Percentiles rank a stretch among this genome's conserved stretches.
Evolutionary conservation across 2,329 filamentous ascomycete species (phyloP).

Genomic region (Hypoxylon sp.): DNA sequence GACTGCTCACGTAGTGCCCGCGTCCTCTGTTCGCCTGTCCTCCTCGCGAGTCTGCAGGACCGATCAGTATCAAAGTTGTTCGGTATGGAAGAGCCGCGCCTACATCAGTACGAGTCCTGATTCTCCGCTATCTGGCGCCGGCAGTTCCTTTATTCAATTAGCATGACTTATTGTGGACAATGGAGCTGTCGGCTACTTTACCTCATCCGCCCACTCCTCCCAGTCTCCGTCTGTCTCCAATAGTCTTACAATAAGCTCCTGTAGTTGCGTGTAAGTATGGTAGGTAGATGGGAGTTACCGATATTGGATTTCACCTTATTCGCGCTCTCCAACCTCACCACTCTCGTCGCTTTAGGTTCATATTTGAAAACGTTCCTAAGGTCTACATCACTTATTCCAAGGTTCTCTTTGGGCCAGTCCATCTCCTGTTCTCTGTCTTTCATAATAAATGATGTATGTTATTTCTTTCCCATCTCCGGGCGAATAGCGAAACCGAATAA

Average conservation of each 20-base stretch:
- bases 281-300: background rate
- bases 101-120: constrained; percentile 25
- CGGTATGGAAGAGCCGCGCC: background rate
- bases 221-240: constrained; percentile 20
- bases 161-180: background rate
- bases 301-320: constrained; percentile 14
- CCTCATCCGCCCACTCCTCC: constrained; percentile 22
- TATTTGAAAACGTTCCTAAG: constrained; percentile 35
- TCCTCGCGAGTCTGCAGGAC: constrained; percentile 15
- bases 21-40: background rate
- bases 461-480: background rate
- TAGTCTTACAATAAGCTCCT: background rate
- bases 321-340: constrained; percentile 4
- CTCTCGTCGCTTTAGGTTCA: constrained; percentile 12
- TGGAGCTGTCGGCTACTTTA: background rate
- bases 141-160: constrained; percentile 9
- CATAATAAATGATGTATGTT: background rate
- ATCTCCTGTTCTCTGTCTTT: constrained; percentile 13
- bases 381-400: constrained; percentile 18
- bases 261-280: background rate
- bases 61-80: background rate
- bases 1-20: background rate
- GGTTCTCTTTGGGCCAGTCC: constrained; percentile 31
- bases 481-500: background rate
- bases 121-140: background rate